These are phyloP conservation scores for Trichoderma harzianum DNA, from an alignment of 2,329 filamentous ascomycete genomes.

Conservation along the genomic window DNA sequence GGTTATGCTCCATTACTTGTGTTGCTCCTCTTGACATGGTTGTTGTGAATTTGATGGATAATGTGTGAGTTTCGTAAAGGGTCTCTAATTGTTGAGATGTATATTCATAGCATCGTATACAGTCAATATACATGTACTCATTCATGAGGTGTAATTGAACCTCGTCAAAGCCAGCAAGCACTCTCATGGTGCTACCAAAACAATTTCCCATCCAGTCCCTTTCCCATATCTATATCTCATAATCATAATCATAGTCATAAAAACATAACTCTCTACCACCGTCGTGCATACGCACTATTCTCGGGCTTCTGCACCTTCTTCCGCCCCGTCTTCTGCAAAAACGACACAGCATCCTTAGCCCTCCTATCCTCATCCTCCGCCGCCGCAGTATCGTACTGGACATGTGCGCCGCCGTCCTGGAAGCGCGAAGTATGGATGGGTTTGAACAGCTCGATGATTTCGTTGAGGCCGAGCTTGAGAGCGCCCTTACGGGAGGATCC, in stretches of 20 bases:
- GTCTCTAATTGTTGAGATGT: background rate
- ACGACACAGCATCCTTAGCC: slow-evolving; percentile 24
- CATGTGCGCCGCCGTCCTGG: background rate
- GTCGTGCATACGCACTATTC: slow-evolving; percentile 39
- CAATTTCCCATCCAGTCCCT: background rate
- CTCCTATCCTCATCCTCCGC: slow-evolving; percentile 20
- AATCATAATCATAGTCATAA: background rate
- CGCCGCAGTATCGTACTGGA: background rate
- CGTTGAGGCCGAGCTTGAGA: slow-evolving; percentile 84
- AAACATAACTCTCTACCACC: slow-evolving; percentile 33
- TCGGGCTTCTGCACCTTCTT: slow-evolving; percentile 31
- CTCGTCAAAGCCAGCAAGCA: background rate
- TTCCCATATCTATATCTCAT: background rate
- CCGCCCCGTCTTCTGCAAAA: slow-evolving; percentile 27
- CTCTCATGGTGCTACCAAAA: background rate
- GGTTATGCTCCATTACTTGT: background rate
- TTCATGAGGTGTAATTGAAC: background rate
- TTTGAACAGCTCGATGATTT: slow-evolving; percentile 87
- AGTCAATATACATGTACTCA: background rate
- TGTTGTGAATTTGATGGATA: background rate
- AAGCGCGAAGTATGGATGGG: slow-evolving; percentile 44
- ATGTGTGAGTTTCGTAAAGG: background rate
- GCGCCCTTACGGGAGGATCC: slow-evolving; percentile 67
- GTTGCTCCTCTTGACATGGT: background rate
- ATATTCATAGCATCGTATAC: background rate